Base-by-base conservation (phyloP, 805 yeast species). In the Clavispora santaluciae region DNA sequence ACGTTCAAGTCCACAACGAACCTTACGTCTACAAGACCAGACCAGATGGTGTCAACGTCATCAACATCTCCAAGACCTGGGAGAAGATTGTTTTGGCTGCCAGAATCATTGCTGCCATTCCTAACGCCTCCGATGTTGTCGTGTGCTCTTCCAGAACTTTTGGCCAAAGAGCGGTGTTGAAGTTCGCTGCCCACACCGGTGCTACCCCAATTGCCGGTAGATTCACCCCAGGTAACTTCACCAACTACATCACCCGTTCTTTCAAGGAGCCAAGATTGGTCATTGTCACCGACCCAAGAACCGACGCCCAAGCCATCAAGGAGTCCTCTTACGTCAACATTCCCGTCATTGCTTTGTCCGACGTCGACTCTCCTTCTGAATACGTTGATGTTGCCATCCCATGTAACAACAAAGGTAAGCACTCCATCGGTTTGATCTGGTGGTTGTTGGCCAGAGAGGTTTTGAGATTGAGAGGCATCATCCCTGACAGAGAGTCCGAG, bases 201-300 rank as follows among this genome's bases (percentile, higher is more conserved):
- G 96, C 99, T 61, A 91, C 98, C 61, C 90, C 99, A 72, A 91
- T 93, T 78, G 99, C 99, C 64, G 99, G 99, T 78, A 89, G 99
- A 81, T 93, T 93, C 86, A 93, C 99, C 65, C 99, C 99, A 78
- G 99, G 99, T 87, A 83, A 86, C 80, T 93, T 93, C 93, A 93
- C 99, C 73, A 93, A 93, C 82, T 93, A 93, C 81, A 93, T 91
- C 81, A 93, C 99, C 76, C 91, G 97, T 79, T 88, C 97, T 63
- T 93, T 93, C 96, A 93, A 91, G 81, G 99, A 93, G 82, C 99
- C 99, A 83, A 88, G 99, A 81, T 84, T 93, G 72, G 89, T 93
- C 72, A 79, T 93, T 64, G 99, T 93, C 68, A 91, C 98, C 66
- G 99, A 93, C 79, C 99, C 99, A 80, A 91, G 98, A 85, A 91